phyloP scores from a whole-genome alignment of 202 grass and related monocot species.

The Zizania palustris region DNA sequence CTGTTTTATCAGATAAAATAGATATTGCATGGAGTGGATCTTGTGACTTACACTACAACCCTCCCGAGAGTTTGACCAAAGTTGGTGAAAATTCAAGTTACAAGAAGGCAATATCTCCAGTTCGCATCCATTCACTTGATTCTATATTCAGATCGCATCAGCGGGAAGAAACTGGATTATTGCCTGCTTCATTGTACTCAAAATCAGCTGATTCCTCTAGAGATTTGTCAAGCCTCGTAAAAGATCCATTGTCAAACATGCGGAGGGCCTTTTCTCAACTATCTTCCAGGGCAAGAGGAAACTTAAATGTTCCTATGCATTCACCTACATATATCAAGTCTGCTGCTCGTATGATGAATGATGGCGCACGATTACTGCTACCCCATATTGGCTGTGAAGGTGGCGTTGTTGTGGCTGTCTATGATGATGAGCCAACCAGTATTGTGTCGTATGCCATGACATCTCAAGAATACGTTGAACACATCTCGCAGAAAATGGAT shows the following conservation, averaged over 20 bases:
- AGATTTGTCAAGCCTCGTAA: slow-evolving; percentile 51
- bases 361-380: slow-evolving; percentile 70
- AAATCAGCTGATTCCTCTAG: slow-evolving; percentile 60
- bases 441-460: slow-evolving; percentile 79
- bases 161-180: slow-evolving; percentile 51
- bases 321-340: slow-evolving; percentile 61
- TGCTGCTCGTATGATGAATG: slow-evolving; percentile 52
- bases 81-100: slow-evolving; percentile 43
- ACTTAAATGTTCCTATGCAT: slow-evolving; percentile 58
- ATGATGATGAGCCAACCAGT: slow-evolving; percentile 90
- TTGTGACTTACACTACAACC: slow-evolving; percentile 47
- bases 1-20: slow-evolving; percentile 88
- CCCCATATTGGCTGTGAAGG: slow-evolving; percentile 61
- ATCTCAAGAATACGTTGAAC: slow-evolving; percentile 61
- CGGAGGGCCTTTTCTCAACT: slow-evolving; percentile 75
- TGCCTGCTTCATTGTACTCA: slow-evolving; percentile 53
- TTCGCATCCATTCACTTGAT: slow-evolving; percentile 88
- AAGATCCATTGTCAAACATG: slow-evolving; percentile 60
- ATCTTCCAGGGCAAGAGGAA: slow-evolving; percentile 59
- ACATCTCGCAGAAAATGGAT: slow-evolving; percentile 46
- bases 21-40: slow-evolving; percentile 90
- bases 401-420: slow-evolving; percentile 67
- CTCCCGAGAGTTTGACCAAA: slow-evolving; percentile 46
- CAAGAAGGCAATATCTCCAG: slow-evolving; percentile 52
- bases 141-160: slow-evolving; percentile 57